Percentiles rank a stretch among this genome's conserved stretches.
phyloP scores from a whole-genome alignment of 164 flowering plant species.

The Saururus chinensis region DNA sequence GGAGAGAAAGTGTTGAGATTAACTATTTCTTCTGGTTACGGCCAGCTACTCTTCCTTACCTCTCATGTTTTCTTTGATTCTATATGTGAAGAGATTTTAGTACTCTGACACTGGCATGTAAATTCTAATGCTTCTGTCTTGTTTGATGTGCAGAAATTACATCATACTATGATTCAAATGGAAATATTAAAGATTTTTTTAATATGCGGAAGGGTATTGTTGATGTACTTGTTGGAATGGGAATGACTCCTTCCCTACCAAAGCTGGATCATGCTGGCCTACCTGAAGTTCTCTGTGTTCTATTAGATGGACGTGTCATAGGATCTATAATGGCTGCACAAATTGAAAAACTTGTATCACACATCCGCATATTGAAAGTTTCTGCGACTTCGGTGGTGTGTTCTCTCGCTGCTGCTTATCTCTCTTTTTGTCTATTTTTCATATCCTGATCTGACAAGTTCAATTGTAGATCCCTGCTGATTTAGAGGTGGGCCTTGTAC shows the following conservation, averaged over 20 bases:
- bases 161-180: conserved; percentile 61
- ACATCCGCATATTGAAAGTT: conserved; percentile 60
- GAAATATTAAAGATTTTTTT: conserved; percentile 48
- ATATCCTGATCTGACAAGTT: not conserved
- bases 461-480: conserved; percentile 68
- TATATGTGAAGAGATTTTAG: no score
- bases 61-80: no score
- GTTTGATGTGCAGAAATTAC: conserved; percentile 49
- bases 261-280: conserved; percentile 67
- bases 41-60: no score
- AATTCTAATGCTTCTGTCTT: not conserved
- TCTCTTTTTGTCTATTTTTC: not conserved
- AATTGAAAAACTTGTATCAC: conserved; percentile 51
- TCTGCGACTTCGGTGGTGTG: conserved; percentile 43
- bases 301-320: conserved; percentile 78
- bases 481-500: conserved; percentile 92
- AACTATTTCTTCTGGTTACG: no score
- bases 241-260: conserved; percentile 69
- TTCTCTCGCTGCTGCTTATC: conserved; percentile 3
- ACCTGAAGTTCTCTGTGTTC: conserved; percentile 62
- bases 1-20: no score
- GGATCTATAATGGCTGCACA: conserved; percentile 45
- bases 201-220: conserved; percentile 40
- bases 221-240: conserved; percentile 40
- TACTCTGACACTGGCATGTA: no score